Base-by-base conservation (phyloP, 1,139 yeast genomes). In the Ashbya aceris region DNA sequence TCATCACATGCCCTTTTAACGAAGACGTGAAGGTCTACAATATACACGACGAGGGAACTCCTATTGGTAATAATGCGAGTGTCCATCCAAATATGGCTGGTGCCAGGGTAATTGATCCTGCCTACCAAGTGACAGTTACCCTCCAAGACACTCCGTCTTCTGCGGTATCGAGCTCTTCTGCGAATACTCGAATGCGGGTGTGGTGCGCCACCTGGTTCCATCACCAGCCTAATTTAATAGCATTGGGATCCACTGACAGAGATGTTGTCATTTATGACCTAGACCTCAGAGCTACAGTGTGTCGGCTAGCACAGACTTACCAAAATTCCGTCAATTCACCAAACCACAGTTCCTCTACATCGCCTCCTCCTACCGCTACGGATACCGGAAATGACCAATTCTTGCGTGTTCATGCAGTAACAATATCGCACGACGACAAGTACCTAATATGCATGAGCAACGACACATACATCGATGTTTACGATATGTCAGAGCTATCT, bases 131-230 rank as follows among this genome's bases (percentile, higher is more conserved):
- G n/a, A 20, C 39, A 29, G 40, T 41, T 10, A 38, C 37, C 7
- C 34, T 41, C 11, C 33, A 30, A 8, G 29, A 39, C 8, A 17
- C 38, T 10, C 38, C 40, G 8, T 39, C 39, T 13, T 37, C 44
- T 9, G 26, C 34, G 7, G 50, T 54, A 29, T 23, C 47, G 4
- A 30, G 43, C 8, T 23, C 40, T 79, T 31, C 61, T 35, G 43
- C 44, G 43, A 30, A 48, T 36, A 45, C 47, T n/a, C 51, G 51
- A 14, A 56, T 62, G 40, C 51, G 74, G 40, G 54, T 76, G 2
- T 77, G 87, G 74, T 71, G 91, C 12, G 78, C 87, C 51, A 87
- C 79, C 46, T 87, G 93, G 77, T 64, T 82, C 34, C 86, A 85
- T 1, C 54, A 58, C 1, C 41, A 47, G 8, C 46, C 49, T 26